These are phyloP conservation scores for Talaromyces liani DNA, from an alignment of 495 filamentous ascomycete genomes.

Conservation along the genomic window DNA sequence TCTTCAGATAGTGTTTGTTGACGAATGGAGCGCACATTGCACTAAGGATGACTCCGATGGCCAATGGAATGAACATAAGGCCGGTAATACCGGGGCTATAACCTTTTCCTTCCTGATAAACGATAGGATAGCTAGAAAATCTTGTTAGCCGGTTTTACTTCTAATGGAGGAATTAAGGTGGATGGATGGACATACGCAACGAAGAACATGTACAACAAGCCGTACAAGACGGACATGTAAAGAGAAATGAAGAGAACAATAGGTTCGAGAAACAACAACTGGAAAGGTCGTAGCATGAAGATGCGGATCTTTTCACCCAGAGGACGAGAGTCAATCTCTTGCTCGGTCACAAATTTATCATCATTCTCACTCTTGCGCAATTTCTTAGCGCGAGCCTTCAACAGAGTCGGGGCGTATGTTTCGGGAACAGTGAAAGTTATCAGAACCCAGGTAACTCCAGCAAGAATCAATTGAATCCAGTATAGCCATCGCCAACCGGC, in stretches of 20 bases:
- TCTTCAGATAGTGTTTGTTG: conserved; percentile 67
- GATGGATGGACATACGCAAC: conserved; percentile 36
- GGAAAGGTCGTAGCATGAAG: conserved; percentile 69
- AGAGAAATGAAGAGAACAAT: conserved; percentile 72
- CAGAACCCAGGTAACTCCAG: conserved; percentile 55
- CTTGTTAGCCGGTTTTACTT: conserved; percentile 10
- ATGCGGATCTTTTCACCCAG: conserved; percentile 54
- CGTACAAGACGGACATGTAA: conserved; percentile 76
- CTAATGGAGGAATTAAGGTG: neutral
- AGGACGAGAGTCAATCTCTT: conserved; percentile 62
- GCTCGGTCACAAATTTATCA: conserved; percentile 57
- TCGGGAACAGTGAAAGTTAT: conserved; percentile 78
- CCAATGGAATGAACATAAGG: conserved; percentile 74
- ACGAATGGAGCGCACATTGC: conserved; percentile 62
- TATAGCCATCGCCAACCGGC: conserved; percentile 79
- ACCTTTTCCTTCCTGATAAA: conserved; percentile 69
- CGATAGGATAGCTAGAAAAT: conserved; percentile 55
- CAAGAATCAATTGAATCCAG: conserved; percentile 71
- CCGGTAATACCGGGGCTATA: conserved; percentile 66
- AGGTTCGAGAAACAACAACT: conserved; percentile 68
- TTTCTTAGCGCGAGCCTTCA: conserved; percentile 57
- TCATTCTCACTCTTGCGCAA: conserved; percentile 61
- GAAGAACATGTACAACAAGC: conserved; percentile 79
- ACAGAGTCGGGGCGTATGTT: conserved; percentile 68
- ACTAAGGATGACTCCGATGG: conserved; percentile 57